A percentile compares a stretch with the other conserved stretches of the same genome.
Conservation (phyloP, 192 early-diverging fungal species). For the Glomus cerebriforme region DNA sequence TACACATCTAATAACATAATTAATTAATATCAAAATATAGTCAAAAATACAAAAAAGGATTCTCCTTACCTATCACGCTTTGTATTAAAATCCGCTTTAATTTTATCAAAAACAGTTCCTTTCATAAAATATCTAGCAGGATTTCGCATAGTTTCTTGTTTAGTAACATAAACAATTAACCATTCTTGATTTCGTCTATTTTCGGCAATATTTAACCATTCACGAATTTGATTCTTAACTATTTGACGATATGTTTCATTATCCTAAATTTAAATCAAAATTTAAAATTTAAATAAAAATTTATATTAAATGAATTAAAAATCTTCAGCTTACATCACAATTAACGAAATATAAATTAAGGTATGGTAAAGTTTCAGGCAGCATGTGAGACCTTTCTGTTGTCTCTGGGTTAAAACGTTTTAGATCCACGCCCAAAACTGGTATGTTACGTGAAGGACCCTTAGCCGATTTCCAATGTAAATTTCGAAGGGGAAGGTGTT, state of each 20-base stretch:
- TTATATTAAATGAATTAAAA: background rate
- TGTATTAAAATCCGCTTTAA: constrained; percentile 83
- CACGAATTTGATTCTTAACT: constrained; percentile 67
- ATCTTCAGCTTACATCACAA: constrained; percentile 61
- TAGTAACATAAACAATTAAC: constrained; percentile 79
- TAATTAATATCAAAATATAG: background rate
- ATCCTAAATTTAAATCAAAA: constrained; percentile 57
- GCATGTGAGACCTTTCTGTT: constrained; percentile 41
- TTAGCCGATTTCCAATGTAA: constrained; percentile 75
- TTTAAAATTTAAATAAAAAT: background rate
- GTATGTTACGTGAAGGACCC: constrained; percentile 61
- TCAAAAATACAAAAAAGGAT: background rate
- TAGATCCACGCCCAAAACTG: constrained; percentile 60
- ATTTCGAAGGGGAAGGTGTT: constrained; percentile 79
- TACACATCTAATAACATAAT: constrained; percentile 40
- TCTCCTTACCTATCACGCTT: constrained; percentile 60
- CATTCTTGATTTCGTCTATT: constrained; percentile 88
- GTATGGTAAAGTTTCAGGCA: constrained; percentile 53
- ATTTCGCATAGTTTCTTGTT: constrained; percentile 50
- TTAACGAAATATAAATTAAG: constrained; percentile 80
- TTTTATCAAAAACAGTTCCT: constrained; percentile 78
- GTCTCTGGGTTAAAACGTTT: constrained; percentile 50
- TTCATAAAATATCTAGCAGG: constrained; percentile 63
- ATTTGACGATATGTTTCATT: constrained; percentile 71
- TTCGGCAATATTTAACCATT: constrained; percentile 75